Evolutionary conservation across 176 grass and related monocot species (phyloP), one percentile per base, ranked within the genome.

Genomic region (Dendrocalamus sinicus): DNA sequence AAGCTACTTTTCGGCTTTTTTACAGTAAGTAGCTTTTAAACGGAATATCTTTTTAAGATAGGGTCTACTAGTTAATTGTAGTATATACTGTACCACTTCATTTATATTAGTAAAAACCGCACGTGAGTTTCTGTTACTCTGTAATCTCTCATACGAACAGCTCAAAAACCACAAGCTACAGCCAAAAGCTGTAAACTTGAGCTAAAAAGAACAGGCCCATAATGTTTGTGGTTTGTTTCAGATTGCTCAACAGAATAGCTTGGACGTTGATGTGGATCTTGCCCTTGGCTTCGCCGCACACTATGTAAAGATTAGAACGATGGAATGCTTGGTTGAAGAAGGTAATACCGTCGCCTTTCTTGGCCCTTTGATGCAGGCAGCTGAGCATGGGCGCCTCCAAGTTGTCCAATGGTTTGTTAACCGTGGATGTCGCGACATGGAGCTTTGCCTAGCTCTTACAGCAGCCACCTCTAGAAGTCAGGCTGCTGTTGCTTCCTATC

Each of bases 221-320:
- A 67, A 62, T 73, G 12, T 80, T 84, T 84, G 41, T 63, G 71
- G 55, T 84, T 12, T 71, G 32, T 81, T 87, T 83, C 61, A 99
- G 96, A 91, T 99, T 91, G 94, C 94, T 88, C 96, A 94, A 79
- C 76, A 85, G 67, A 99, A 99, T 68, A 99, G 96, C 76, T 86
- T 99, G 88, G 94, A 99, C 86, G 90, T 99, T 46, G 96, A 99
- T 77, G 94, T 93, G 65, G 96, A 99, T 88, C 94, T 99, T 77
- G 96, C 96, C 28, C 87, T 96, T 84, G 94, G 90, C 59, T 99
- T 99, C 76, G 96, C 94, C 5, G 88, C 96, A 7, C 94, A 96
- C 89, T 99, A 94, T 30, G 86, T 79, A 47, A 99, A 99, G 66
- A 87, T 96, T 12, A 80, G 84, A 73, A 99, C 96, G 40, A 99